Base-by-base conservation (phyloP, 495 filamentous ascomycete species). In the Terfezia claveryi region DNA sequence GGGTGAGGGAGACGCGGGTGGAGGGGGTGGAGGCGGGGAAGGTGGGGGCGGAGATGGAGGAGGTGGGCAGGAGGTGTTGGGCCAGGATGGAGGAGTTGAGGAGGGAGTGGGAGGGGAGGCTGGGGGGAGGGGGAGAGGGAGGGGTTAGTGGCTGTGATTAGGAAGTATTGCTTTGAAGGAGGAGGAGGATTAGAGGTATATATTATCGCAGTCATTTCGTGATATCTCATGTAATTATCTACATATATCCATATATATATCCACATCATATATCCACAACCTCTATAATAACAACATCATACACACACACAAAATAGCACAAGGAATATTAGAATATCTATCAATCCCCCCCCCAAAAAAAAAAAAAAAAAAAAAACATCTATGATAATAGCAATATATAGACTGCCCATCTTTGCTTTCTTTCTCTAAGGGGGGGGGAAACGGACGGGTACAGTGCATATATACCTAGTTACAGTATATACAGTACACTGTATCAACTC, bases 151-250 rank as follows among this genome's bases (percentile, higher is more conserved):
- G 8, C 0, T 46, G 41, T 8, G 41, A 4, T 46, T 14, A 46
- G 14, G 12, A 46, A 20, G 68, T 69, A 65, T n/a, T 1, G 71
- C 71, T 44, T 69, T 98, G 32, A 82, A 87, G 60, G 72, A 44
- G 16, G 16, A 44, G 16, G 16, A 44, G 38, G 10, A 44, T 11
- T 44, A 44, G 38, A 1, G 10, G 38, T 44, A 44, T 44, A 11
- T 10, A 44, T 11, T 11, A 44, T 44, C 16, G 10, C 10, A 16
- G 38, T 44, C 20, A 20, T 20, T 20, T 20, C 20, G 2, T 20
- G 20, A 20, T 20, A 20, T 20, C 20, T 11, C 16, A 44, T 44
- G 16, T 10, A n/a, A n/a, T n/a, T n/a, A n/a, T n/a, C n/a, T n/a
- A n/a, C n/a, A n/a, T 44, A 44, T 44, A 44, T 44, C 16, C 10